Evolutionary conservation across 2,329 filamentous ascomycete species (phyloP), one percentile per base, ranked within the genome.

Genomic region (Tolypocladium sp.): DNA sequence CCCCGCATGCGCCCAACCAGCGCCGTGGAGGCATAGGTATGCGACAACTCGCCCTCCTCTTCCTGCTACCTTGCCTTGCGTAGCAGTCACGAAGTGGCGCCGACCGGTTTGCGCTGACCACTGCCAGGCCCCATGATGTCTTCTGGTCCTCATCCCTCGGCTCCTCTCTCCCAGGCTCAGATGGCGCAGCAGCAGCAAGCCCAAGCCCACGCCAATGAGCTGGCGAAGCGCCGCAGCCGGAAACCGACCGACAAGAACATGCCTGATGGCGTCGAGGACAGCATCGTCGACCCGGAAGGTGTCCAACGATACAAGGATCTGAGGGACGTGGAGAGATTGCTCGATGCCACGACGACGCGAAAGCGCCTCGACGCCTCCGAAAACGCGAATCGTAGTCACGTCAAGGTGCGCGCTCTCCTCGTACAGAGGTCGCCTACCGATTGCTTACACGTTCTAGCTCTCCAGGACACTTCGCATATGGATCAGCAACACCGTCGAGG

Each of bases 171-270:
- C 55, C 79, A 79, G 63, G 77, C 79, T n/a, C 81, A 84, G 66
- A 74, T 81, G 60, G 73, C 71, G 38, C 74, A 76, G 63, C 79
- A 83, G 62, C 81, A 83, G 63, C 79, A 81, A 61, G 73, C 76
- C 42, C 77, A 79, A 60, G 77, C 76, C 30, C 78, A 75, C 64
- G 83, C 84, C 52, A 81, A 79, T 65, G 87, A 90, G 71, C 80
- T 85, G 63, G 86, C 89, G 53, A 91, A 92, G 73, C 86, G 92
- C 62, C 86, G 91, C 66, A 91, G 90, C 69, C 86, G 87, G 70
- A 95, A 93, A 74, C 94, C 94, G 1, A 97, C 92, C 60, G 94
- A 99, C 75, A 96, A 91, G 80, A 94, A 91, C 67, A 86, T 99
- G 33, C 92, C 94, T 44, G 92, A 97, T 64, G 92, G 91, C 59